These are phyloP conservation scores for Fusarium sp. DNA, from an alignment of 2,329 filamentous ascomycete species.

Conservation along the genomic window DNA sequence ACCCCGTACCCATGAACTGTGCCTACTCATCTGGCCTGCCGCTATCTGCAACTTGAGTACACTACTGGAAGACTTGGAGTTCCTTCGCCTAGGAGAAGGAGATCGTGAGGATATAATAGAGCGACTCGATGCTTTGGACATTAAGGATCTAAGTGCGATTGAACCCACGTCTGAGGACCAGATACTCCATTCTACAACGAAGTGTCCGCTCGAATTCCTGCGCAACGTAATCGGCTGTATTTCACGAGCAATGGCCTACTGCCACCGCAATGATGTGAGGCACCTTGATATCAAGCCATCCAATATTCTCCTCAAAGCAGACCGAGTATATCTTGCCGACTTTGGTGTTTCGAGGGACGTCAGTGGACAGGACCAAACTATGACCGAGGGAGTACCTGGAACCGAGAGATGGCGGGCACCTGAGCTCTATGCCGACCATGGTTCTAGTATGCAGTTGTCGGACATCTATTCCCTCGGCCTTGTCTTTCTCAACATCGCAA, in stretches of 20 bases:
- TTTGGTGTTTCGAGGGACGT: constrained; percentile 66
- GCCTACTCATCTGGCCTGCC: constrained; percentile 64
- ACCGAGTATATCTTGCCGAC: constrained; percentile 64
- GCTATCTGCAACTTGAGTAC: constrained; percentile 62
- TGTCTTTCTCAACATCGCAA: constrained; percentile 62
- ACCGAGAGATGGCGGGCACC: constrained; percentile 64
- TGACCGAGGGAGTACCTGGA: constrained; percentile 59
- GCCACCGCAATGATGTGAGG: constrained; percentile 60
- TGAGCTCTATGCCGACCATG: constrained; percentile 57
- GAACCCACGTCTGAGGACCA: constrained; percentile 48
- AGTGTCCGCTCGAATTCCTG: constrained; percentile 60
- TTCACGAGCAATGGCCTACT: constrained; percentile 60
- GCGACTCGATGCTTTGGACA: constrained; percentile 57
- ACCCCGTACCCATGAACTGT: constrained; percentile 58
- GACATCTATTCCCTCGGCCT: constrained; percentile 66
- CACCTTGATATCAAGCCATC: constrained; percentile 65
- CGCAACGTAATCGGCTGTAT: constrained; percentile 62
- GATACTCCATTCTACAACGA: constrained; percentile 42
- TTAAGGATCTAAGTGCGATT: constrained; percentile 57
- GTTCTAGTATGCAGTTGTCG: constrained; percentile 62
- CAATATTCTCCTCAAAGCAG: constrained; percentile 63
- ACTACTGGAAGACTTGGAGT: constrained; percentile 62
- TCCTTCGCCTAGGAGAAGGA: constrained; percentile 56
- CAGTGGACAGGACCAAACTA: constrained; percentile 61
- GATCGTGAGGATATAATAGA: constrained; percentile 60